These are phyloP conservation scores for Talaromyces sp. DNA, from an alignment of 2,329 filamentous ascomycete genomes.

Conservation along the genomic window DNA sequence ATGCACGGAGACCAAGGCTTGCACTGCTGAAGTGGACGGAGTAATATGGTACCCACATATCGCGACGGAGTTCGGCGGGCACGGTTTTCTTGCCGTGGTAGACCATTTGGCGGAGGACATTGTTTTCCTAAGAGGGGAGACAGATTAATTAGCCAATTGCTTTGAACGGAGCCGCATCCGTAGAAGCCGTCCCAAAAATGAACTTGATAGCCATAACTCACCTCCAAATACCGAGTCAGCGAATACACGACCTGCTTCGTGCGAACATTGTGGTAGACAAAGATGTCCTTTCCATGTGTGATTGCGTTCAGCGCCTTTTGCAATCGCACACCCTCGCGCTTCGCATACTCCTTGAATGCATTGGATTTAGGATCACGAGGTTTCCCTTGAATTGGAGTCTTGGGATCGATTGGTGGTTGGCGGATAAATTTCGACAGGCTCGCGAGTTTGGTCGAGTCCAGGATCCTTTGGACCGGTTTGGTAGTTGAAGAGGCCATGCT, in stretches of 20 bases:
- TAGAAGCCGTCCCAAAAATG: too few relatives aligned
- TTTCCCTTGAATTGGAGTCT: constrained; percentile 46
- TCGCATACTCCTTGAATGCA: constrained; percentile 44
- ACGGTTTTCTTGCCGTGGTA: constrained; percentile 67
- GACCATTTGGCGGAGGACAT: constrained; percentile 59
- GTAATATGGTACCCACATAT: constrained; percentile 65
- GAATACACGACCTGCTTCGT: constrained; percentile 69
- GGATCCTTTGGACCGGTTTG: constrained; percentile 38
- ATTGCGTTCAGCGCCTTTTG: constrained; percentile 51
- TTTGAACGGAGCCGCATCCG: too few relatives aligned
- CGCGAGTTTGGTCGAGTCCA: constrained; percentile 44
- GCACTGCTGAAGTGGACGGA: constrained; percentile 58
- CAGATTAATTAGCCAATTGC: constrained; percentile 9
- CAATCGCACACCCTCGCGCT: constrained; percentile 43
- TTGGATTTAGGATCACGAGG: constrained; percentile 42
- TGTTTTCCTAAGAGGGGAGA: constrained; percentile 47
- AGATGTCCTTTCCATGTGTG: constrained; percentile 62
- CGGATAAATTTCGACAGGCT: constrained; percentile 39
- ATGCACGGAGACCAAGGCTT: constrained; percentile 57
- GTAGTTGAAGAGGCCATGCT: constrained; percentile 38
- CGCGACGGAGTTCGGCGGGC: constrained; percentile 60
- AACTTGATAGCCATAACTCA: constrained; percentile 35
- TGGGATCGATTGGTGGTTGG: constrained; percentile 37
- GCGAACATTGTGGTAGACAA: constrained; percentile 62
- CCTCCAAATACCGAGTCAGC: constrained; percentile 58